These are phyloP conservation scores for Piloderma croceum DNA, from an alignment of 768 basidiomycete genomes.

Conservation along the genomic window DNA sequence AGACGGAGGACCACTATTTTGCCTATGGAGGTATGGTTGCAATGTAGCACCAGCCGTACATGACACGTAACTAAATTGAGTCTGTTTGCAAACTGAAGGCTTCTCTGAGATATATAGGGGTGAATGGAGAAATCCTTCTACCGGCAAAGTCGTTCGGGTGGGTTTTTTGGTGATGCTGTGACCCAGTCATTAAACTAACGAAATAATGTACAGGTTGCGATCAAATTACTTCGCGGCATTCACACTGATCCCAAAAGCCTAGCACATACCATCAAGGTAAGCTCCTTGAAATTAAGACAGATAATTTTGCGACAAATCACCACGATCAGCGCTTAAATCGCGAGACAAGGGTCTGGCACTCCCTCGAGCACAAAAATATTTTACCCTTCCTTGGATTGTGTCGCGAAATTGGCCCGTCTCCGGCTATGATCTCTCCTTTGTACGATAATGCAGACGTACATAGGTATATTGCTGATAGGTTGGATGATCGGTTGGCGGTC, in stretches of 20 bases:
- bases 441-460: neutral
- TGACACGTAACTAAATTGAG: too few species aligned
- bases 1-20: conserved; percentile 2
- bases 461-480: too few species aligned
- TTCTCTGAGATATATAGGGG: neutral
- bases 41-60: too few species aligned
- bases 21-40: conserved; percentile 13
- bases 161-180: too few species aligned
- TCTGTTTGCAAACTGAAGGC: conserved; percentile 1
- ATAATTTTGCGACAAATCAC: neutral
- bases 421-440: conserved; percentile 6
- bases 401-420: conserved; percentile 1
- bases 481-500: too few species aligned
- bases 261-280: neutral
- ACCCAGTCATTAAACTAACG: neutral
- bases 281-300: neutral
- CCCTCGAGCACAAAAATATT: conserved; percentile 11
- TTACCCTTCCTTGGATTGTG: conserved; percentile 10
- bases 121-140: neutral
- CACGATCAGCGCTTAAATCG: conserved; percentile 10
- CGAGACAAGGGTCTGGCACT: conserved; percentile 14
- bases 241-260: neutral
- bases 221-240: conserved; percentile 14
- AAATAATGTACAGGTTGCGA: conserved; percentile 10
- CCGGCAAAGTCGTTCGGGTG: too few species aligned